phyloP scores from a whole-genome alignment of 2,329 filamentous ascomycete genomes.

The Mycosphaerelloides madeirae region DNA sequence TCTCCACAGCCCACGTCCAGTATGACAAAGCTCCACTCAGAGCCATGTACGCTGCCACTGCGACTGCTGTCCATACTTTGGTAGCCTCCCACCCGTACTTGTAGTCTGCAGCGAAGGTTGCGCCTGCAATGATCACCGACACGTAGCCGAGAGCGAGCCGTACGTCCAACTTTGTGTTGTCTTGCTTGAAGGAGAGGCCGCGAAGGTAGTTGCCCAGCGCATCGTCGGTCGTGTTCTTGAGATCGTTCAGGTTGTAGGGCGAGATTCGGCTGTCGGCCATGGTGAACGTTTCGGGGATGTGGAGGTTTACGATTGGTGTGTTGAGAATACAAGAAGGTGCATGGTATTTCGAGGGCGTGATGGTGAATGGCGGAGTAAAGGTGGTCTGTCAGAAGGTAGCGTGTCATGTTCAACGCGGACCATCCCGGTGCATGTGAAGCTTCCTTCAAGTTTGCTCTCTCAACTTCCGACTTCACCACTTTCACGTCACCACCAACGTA shows the following conservation, averaged over 20 bases:
- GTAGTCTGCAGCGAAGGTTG: conserved; percentile 88
- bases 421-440: conserved; percentile 9
- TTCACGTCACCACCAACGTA: neutral
- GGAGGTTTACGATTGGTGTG: no score
- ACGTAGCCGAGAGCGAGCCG: conserved; percentile 78
- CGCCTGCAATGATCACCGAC: conserved; percentile 73
- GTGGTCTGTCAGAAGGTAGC: no score
- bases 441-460: neutral
- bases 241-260: conserved; percentile 56
- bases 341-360: no score
- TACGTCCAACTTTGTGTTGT: conserved; percentile 74
- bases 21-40: conserved; percentile 73
- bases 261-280: conserved; percentile 34
- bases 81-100: conserved; percentile 83
- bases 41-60: conserved; percentile 72
- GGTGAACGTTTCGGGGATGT: neutral
- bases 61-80: conserved; percentile 72
- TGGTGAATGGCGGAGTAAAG: no score
- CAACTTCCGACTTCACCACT: neutral
- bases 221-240: conserved; percentile 96
- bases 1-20: conserved; percentile 83
- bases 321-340: no score
- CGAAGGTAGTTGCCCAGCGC: conserved; percentile 90
- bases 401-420: neutral
- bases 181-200: conserved; percentile 76